Conservation (phyloP, 2,329 filamentous ascomycete species). For the Penicillium sp. region DNA sequence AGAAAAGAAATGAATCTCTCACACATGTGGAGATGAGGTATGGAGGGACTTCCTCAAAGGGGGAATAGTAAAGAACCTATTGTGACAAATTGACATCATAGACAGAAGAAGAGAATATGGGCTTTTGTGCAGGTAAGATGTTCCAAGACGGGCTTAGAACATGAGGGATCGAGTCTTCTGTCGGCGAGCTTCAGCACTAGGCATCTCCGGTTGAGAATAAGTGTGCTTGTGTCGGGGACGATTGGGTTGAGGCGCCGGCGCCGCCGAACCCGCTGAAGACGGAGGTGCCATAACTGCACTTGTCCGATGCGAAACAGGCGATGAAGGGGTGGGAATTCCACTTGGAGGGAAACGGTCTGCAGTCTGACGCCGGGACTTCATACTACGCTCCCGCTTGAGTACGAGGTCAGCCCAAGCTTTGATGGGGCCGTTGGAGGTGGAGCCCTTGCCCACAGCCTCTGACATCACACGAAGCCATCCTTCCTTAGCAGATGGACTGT, state of each 20-base stretch:
- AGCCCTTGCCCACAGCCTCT: slow-evolving; percentile 65
- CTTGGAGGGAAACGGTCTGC: slow-evolving; percentile 25
- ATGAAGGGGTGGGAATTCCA: slow-evolving; percentile 19
- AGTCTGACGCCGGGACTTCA: slow-evolving; percentile 33
- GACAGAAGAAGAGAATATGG: slow-evolving; percentile 23
- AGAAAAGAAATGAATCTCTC: slow-evolving; percentile 2
- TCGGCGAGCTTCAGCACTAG: slow-evolving; percentile 36
- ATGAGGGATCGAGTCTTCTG: slow-evolving; percentile 45
- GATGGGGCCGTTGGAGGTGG: slow-evolving; percentile 41
- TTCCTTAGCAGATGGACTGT: slow-evolving; percentile 82
- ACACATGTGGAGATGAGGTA: slow-evolving; percentile 10
- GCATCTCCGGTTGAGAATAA: slow-evolving; percentile 40
- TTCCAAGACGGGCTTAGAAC: slow-evolving; percentile 29
- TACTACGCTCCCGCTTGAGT: slow-evolving; percentile 48
- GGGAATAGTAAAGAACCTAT: slow-evolving; percentile 21
- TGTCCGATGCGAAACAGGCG: slow-evolving; percentile 26
- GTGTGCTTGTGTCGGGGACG: slow-evolving; percentile 42
- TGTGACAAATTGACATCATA: slow-evolving; percentile 26
- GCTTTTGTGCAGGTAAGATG: slow-evolving; percentile 10
- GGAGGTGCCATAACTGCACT: slow-evolving; percentile 17
- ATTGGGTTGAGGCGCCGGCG: slow-evolving; percentile 30
- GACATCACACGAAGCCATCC: slow-evolving; percentile 89
- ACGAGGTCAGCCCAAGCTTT: slow-evolving; percentile 66
- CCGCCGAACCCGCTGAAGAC: slow-evolving; percentile 25
- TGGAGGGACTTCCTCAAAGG: slow-evolving; percentile 12